Evolutionary conservation across 495 filamentous ascomycete genomes (phyloP), one percentile per base, ranked within the genome.

Genomic region (Letharia columbiana): DNA sequence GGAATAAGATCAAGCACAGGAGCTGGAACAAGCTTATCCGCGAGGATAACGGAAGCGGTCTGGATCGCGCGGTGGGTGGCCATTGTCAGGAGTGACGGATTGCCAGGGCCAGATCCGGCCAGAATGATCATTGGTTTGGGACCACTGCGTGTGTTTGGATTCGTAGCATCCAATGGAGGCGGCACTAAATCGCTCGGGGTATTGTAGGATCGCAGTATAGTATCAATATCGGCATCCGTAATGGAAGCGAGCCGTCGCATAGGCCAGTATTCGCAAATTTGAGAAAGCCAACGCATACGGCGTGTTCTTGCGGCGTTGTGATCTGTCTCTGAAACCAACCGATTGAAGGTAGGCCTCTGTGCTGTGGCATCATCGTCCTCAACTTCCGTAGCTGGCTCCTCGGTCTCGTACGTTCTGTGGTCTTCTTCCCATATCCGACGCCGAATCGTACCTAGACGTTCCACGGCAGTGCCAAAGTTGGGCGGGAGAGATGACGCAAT

Each of bases 231-330:
- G 20, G 77, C 82, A 71, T 96, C 90, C 17, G 83, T 85, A 62
- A 98, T 87, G 39, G 81, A 79, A 11, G 91, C 91, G 4, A 98
- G 83, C 23, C 89, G 85, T 56, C 84, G 84, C 31, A 98, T 80
- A 2, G 94, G 92, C 95, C 95, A 98, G 76, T 98, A 98, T 79
- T 98, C 94, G 81, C 95, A 98, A 23, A 98, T 92, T 73, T 98
- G 94, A 23, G 88, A 85, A 4, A 98, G 77, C 95, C 95, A 98
- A 35, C 94, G 85, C 79, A 95, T 91, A 50, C 94, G 81, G 60
- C 95, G 81, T 23, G 83, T 91, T 75, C 89, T 91, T 11, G 85
- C 85, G 3, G 88, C 89, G 59, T 90, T 87, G 7, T 81, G 75
- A 70, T 93, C 91, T 63, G 83, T 82, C 60, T 91, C 88, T 2